Evolutionary conservation across 306 rosid species (phyloP), one percentile per base, ranked within the genome.

Genomic region (Malus asiatica): DNA sequence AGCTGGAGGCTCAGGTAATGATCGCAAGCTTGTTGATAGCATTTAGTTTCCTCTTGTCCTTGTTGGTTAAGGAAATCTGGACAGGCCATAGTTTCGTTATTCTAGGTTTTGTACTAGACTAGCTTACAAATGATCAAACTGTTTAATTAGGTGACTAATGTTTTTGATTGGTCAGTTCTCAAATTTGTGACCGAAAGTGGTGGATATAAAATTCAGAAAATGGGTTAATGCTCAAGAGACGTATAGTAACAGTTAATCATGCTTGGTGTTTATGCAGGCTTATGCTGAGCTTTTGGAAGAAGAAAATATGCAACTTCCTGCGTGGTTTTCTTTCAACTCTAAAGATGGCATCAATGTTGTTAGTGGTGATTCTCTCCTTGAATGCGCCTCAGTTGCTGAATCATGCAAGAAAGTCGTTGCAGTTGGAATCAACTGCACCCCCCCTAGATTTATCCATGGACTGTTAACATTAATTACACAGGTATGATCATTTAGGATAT

Each of bases 361-460:
- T 76, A 90, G 89, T 72, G 96, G 98, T 20, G 98, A 90, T 79
- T 88, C 99, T 29, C 79, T 95, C 45, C 63, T 48, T 10, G 96
- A 89, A n/a, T 92, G 97, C 78, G 91, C 90, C 76, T 76, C 90
- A 42, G 68, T 95, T 72, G 99, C 93, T 70, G 93, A 95, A 75
- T 89, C 91, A n/a, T 88, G 89, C 85, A 68, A 69, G 75, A 87
- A 81, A 42, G 90, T 92, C 6, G 90, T 79, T 42, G 97, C 99
- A 19, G 88, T 88, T 64, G 98, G 98, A 72, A 92, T 92, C 83
- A 95, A 95, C 85, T 95, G 99, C 61, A 95, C 98, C 35, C 87
- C 98, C 82, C 98, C 99, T 27, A 88, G 99, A 83, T 89, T 75
- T 81, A 90, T 95, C 79, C 97, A 87, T 72, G 98, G 97, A 72